Percentiles rank a stretch among this genome's conserved stretches.
phyloP scores from a whole-genome alignment of 768 basidiomycete genomes.

The Daedalea quercina region DNA sequence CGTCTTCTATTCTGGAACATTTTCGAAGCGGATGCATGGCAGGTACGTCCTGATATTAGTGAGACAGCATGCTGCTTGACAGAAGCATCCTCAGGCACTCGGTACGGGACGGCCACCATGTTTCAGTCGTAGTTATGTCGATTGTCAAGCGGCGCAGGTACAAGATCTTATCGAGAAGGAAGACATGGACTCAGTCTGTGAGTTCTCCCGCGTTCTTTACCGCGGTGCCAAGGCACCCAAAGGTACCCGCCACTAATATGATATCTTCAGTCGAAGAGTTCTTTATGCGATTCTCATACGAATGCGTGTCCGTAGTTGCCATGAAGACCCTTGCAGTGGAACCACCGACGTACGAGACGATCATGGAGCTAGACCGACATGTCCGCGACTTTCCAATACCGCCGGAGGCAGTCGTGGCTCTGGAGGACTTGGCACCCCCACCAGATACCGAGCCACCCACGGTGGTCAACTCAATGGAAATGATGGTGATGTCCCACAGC shows the following conservation, averaged over 20 bases:
- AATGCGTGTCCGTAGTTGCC: slow-evolving; percentile 60
- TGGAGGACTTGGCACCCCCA: slow-evolving; percentile 19
- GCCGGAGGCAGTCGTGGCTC: slow-evolving; percentile 35
- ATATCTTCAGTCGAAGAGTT: slow-evolving; percentile 45
- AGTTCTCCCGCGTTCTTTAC: background rate
- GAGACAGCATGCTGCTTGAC: slow-evolving; percentile 1
- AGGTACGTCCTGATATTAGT: slow-evolving; percentile 33
- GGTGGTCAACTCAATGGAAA: slow-evolving; percentile 29
- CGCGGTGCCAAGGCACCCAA: background rate
- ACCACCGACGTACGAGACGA: slow-evolving; percentile 55
- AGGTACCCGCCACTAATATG: slow-evolving; percentile 1
- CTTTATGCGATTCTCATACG: slow-evolving; percentile 57
- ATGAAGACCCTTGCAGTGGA: slow-evolving; percentile 56
- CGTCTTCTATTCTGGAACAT: slow-evolving; percentile 75
- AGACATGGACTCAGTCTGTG: slow-evolving; percentile 11
- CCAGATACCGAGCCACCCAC: slow-evolving; percentile 12
- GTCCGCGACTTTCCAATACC: slow-evolving; percentile 58
- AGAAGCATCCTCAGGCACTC: slow-evolving; percentile 41
- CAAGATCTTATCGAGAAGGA: slow-evolving; percentile 14
- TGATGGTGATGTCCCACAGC: slow-evolving; percentile 32
- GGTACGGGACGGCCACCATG: slow-evolving; percentile 67
- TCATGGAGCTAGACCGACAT: slow-evolving; percentile 63
- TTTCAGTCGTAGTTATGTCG: slow-evolving; percentile 58
- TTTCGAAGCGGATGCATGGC: slow-evolving; percentile 66
- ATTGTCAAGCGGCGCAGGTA: slow-evolving; percentile 49